Evolutionary conservation across 768 basidiomycete species (phyloP).

Genomic region (Tephrocybe sp.): DNA sequence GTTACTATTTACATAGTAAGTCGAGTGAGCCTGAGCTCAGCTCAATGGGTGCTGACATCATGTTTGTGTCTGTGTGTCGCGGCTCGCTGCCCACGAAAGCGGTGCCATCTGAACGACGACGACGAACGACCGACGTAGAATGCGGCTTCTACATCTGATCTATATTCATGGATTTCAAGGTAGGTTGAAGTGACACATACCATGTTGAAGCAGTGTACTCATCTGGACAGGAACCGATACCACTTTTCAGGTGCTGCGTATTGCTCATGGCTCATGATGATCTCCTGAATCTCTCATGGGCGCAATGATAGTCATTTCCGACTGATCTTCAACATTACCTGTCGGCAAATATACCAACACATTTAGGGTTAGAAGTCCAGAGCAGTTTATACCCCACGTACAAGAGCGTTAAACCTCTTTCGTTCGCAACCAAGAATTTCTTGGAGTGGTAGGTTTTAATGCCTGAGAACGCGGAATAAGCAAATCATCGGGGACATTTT

Average conservation of each 20-base stretch:
- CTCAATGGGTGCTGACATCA: no score
- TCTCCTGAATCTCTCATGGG: neutral
- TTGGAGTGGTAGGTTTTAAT: constrained; percentile 45
- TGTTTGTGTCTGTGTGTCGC: no score
- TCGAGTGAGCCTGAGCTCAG: no score
- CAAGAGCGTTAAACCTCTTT: constrained; percentile 53
- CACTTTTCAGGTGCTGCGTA: constrained; percentile 46
- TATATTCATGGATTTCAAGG: constrained; percentile 62
- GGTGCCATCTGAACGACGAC: no score
- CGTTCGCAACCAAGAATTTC: constrained; percentile 49
- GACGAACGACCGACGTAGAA: neutral
- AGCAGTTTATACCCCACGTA: constrained; percentile 59
- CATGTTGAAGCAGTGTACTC: neutral
- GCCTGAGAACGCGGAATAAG: no score
- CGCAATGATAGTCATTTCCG: constrained; percentile 44
- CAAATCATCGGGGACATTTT: neutral
- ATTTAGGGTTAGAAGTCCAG: constrained; percentile 37
- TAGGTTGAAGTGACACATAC: constrained; percentile 23
- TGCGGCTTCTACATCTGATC: constrained; percentile 42
- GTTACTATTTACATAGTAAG: no score
- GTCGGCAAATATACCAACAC: constrained; percentile 29
- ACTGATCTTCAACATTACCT: constrained; percentile 48
- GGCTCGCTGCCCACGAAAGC: no score
- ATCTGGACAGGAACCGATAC: constrained; percentile 47
- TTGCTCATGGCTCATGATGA: neutral